Evolutionary conservation across 805 yeast species (phyloP).

Genomic region (Priceomyces haplophilus): DNA sequence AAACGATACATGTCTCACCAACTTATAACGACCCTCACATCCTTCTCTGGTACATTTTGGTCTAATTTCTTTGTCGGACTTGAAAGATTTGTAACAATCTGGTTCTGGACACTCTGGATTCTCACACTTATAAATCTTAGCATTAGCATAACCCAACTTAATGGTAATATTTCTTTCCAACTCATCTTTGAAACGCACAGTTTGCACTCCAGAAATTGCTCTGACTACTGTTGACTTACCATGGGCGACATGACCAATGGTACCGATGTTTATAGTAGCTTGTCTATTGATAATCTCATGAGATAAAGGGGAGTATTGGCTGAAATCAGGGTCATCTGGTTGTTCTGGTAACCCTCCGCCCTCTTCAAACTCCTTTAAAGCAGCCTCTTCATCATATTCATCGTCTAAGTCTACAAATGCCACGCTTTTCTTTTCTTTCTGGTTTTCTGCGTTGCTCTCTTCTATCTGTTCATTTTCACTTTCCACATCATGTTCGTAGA

Average conservation of each 20-base stretch:
- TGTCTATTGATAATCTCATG: constrained; percentile 98
- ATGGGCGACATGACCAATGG: constrained; percentile 95
- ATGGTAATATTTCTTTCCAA: constrained; percentile 98
- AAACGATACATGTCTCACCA: constrained; percentile 94
- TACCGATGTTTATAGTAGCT: constrained; percentile 98
- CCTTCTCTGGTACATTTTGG: constrained; percentile 91
- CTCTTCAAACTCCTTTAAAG: constrained; percentile 85
- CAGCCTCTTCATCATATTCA: constrained; percentile 71
- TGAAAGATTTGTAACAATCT: constrained; percentile 90
- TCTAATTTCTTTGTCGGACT: constrained; percentile 89
- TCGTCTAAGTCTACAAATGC: constrained; percentile 72
- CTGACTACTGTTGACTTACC: constrained; percentile 92
- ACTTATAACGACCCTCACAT: constrained; percentile 81
- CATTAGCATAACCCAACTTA: constrained; percentile 97
- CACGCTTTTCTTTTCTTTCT: constrained; percentile 63
- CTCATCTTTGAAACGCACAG: constrained; percentile 98
- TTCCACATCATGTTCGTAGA: constrained; percentile 53
- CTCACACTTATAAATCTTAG: constrained; percentile 93
- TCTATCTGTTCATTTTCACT: constrained; percentile 46
- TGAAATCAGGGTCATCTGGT: constrained; percentile 83
- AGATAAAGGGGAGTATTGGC: constrained; percentile 77
- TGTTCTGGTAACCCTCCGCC: constrained; percentile 99
- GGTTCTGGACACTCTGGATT: constrained; percentile 87
- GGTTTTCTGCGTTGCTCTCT: constrained; percentile 37
- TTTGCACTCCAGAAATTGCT: constrained; percentile 97